Base-by-base conservation (phyloP, 2,329 filamentous ascomycete species). In the Venturia pyrina region DNA sequence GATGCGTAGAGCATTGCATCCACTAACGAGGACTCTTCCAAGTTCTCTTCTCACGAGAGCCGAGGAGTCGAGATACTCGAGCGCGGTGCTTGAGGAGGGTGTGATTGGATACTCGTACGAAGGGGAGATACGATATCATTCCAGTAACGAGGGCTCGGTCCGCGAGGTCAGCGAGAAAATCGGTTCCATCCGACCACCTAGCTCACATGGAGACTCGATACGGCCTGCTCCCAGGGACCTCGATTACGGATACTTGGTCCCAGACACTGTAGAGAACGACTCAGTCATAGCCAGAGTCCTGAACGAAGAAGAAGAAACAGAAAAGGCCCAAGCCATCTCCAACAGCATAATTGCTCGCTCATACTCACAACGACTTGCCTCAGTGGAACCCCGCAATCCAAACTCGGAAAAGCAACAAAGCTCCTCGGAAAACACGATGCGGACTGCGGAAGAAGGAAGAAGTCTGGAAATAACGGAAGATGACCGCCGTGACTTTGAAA, bases 11-110 rank as follows among this genome's bases (percentile, higher is more conserved):
- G 44, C 37, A 19, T 19, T 66, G 10, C 48, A 63, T 62, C 28
- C 56, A 71, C 71, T 46, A 69, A 80, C 37, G 67, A 69, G 37
- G 28, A 67, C 15, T 71, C 74, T 1, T 69, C 79, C 65, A 40
- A 69, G 72, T 65, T 59, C 59, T 15, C 72, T 71, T 65, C 63
- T 72, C 69, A 73, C 67, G 70, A 75, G 69, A 66, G 72, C 48
- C 68, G 73, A 68, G 65, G 76, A 59, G 53, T 37, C 32, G 19
- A 59, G 53, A 21, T 59, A 59, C 13, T 37, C 66, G 67, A 73
- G 46, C 72, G 77, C 67, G 64, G 68, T 5, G 71, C 62, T 57
- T 41, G 65, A 66, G 32, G 28, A 41, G n/a, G 65, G 53, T 19
- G 65, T 50, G 41, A 40, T 44, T 59, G 44, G 34, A 48, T 37